Evolutionary conservation across 768 basidiomycete genomes (phyloP), one percentile per base, ranked within the genome.

Genomic region (Chalciporus piperatus): DNA sequence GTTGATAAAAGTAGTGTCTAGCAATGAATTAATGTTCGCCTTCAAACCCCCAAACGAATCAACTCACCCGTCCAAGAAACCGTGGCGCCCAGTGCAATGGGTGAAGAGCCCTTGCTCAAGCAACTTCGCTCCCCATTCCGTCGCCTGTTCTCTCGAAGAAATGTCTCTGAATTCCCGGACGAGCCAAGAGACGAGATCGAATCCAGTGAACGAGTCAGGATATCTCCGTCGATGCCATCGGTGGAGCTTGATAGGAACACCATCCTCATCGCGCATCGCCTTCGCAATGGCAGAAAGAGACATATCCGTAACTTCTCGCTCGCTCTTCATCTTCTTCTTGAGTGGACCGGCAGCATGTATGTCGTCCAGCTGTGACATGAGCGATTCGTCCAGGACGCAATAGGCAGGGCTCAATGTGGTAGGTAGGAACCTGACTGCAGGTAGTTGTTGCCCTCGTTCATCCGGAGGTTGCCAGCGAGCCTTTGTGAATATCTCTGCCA

Each of bases 81-180:
- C 83, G 66, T 95, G 93, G 6, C 79, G 73, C 4, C 83, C 82
- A 48, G 83, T 74, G 63, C 87, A 85, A 69, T 97, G 94, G 57
- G 89, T 87, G 61, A 98, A 85, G 28, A 98, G 68, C 1, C 92
- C 93, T 59, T 89, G 84, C 38, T 92, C 86, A 59, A 83, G 79
- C 19, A 98, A 67, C 58, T 78, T 85, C 27, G 76, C 70, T 6
- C 91, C 96, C 81, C 84, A 87, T 54, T 93, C 89, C 16, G 80
- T 72, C 0, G 80, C 96, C 58, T 93, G 88, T 23, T 86, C 82
- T 46, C 91, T 76, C 14, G 87, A 89, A 1, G 87, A 85, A 7
- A 97, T 83, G 64, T 98, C 95, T 27, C 84, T 81, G 62, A 94
- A 98, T 67, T 94, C 89, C 28, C 89, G 81, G n/a, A 90, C 82